A percentile compares a stretch with the other conserved stretches of the same genome.
Evolutionary conservation across 306 rosid species (phyloP).

Genomic region (Delonix regia): DNA sequence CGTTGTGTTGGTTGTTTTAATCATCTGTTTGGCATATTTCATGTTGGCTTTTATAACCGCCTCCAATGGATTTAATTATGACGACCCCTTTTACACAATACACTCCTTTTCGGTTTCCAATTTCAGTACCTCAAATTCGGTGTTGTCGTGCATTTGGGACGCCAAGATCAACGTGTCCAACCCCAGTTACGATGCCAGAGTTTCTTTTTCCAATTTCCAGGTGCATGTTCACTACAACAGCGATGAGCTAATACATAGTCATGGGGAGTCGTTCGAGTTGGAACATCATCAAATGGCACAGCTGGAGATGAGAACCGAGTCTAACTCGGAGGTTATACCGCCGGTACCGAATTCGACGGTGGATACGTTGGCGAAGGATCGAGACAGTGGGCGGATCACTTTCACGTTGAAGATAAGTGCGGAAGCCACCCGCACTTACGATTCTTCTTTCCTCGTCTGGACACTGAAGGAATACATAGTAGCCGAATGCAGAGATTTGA

Average conservation of each 20-base stretch:
- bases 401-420: slow-evolving; percentile 34
- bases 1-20: slow-evolving; percentile 18
- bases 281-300: background rate
- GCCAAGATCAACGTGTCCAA: slow-evolving; percentile 34
- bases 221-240: slow-evolving; percentile 31
- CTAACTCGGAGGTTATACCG: background rate
- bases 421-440: background rate
- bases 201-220: slow-evolving; percentile 20
- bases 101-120: slow-evolving; percentile 36
- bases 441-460: background rate
- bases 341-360: background rate
- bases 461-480: background rate
- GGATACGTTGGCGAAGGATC: background rate
- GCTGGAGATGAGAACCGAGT: slow-evolving; percentile 22
- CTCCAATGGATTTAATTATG: too few species aligned
- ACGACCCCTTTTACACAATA: slow-evolving; percentile 37
- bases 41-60: background rate
- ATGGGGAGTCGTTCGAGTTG: slow-evolving; percentile 32
- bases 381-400: background rate
- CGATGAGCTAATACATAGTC: background rate
- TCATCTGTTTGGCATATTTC: background rate
- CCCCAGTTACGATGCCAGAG: slow-evolving; percentile 28
- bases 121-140: slow-evolving; percentile 38
- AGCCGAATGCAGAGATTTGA: slow-evolving; percentile 48
- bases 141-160: slow-evolving; percentile 48